Conservation (phyloP, 495 filamentous ascomycete species). For the Pseudevernia furfuracea region DNA sequence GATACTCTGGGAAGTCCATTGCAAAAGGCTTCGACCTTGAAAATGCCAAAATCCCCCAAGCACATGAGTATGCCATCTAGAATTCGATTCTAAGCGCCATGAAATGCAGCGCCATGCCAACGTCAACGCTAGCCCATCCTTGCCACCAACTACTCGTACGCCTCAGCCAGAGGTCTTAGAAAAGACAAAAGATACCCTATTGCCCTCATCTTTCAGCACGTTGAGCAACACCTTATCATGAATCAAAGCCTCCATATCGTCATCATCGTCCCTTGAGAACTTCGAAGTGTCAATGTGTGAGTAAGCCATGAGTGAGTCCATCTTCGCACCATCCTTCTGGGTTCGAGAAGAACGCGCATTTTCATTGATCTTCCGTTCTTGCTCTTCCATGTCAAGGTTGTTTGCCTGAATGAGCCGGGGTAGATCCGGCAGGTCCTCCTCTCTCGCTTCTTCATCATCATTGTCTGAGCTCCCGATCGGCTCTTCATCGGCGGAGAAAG, state of each 20-base stretch:
- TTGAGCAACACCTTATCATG: conserved; percentile 57
- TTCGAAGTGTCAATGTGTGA: conserved; percentile 53
- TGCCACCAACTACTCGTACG: neutral
- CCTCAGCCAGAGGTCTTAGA: conserved; percentile 43
- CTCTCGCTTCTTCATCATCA: conserved; percentile 29
- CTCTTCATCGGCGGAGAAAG: conserved; percentile 20
- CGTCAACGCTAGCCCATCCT: neutral
- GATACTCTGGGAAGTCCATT: neutral
- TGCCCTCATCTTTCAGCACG: conserved; percentile 53
- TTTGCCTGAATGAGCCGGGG: conserved; percentile 48
- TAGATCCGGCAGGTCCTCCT: conserved; percentile 37
- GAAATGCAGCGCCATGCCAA: conserved; percentile 2
- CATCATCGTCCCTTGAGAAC: conserved; percentile 26
- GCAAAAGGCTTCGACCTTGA: neutral
- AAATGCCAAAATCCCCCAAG: neutral
- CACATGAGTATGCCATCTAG: conserved; percentile 1
- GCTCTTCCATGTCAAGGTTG: conserved; percentile 53
- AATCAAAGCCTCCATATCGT: conserved; percentile 38
- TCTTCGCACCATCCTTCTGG: conserved; percentile 37
- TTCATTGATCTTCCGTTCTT: conserved; percentile 44
- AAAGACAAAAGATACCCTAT: conserved; percentile 59
- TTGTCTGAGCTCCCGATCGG: conserved; percentile 31
- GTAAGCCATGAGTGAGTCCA: conserved; percentile 60
- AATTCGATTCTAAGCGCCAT: neutral
- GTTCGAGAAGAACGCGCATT: conserved; percentile 2